Evolutionary conservation across 768 basidiomycete genomes (phyloP).

Genomic region (Strobilomyces echinocephalus): DNA sequence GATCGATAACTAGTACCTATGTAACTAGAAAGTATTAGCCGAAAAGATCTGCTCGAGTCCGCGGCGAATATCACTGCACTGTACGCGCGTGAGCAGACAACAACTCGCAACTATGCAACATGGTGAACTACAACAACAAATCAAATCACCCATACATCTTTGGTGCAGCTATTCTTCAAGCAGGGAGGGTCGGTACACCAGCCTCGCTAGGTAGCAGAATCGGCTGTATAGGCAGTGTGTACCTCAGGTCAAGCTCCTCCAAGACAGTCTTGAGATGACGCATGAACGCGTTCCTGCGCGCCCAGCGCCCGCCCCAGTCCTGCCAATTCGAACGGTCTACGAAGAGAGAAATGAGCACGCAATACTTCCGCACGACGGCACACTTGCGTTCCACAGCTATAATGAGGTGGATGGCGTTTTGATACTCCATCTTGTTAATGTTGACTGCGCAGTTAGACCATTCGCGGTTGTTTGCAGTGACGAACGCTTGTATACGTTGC

Average conservation of each 20-base stretch:
- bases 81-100: background rate
- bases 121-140: background rate
- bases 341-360: constrained; percentile 1
- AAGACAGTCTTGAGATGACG: constrained; percentile 62
- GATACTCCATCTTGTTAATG: constrained; percentile 77
- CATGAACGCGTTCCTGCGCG: constrained; percentile 72
- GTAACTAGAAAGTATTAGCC: constrained; percentile 2
- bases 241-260: constrained; percentile 70
- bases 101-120: background rate
- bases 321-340: constrained; percentile 80
- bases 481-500: constrained; percentile 53
- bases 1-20: constrained; percentile 3
- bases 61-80: background rate
- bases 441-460: constrained; percentile 63
- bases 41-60: background rate
- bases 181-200: background rate
- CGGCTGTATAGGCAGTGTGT: constrained; percentile 70
- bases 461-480: constrained; percentile 61
- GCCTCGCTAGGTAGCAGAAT: constrained; percentile 44
- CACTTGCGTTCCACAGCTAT: constrained; percentile 69
- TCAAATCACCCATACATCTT: background rate
- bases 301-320: constrained; percentile 81
- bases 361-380: background rate
- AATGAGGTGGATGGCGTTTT: constrained; percentile 63
- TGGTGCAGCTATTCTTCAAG: background rate